Evolutionary conservation across 2,329 filamentous ascomycete genomes (phyloP).

Genomic region (Orbilia brochopaga): DNA sequence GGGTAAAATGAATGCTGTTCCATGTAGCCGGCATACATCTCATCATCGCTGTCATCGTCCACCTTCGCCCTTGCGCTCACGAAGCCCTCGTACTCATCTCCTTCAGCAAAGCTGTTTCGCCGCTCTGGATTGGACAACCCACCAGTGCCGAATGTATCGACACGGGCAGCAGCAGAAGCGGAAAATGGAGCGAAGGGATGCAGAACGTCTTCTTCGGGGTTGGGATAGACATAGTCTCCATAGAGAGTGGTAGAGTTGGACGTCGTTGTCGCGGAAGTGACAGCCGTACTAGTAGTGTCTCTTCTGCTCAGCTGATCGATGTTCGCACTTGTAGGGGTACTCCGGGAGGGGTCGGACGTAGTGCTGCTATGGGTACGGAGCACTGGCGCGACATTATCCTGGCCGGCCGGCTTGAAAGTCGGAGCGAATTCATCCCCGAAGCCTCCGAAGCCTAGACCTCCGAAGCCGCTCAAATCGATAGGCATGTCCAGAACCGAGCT

Average conservation of each 20-base stretch:
- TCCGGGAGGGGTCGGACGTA: constrained; percentile 6
- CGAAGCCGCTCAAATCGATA: constrained; percentile 49
- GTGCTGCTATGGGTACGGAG: constrained; percentile 49
- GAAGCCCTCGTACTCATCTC: constrained; percentile 57
- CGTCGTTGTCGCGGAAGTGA: constrained; percentile 22
- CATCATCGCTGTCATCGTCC: constrained; percentile 69
- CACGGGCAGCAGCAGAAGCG: constrained; percentile 67
- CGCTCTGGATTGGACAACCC: constrained; percentile 74
- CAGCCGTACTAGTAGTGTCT: constrained; percentile 38
- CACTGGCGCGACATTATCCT: constrained; percentile 48
- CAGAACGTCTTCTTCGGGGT: constrained; percentile 63
- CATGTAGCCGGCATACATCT: constrained; percentile 61
- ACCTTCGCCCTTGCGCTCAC: constrained; percentile 76
- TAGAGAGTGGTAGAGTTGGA: constrained; percentile 13
- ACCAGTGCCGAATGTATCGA: constrained; percentile 89
- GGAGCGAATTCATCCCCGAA: constrained; percentile 26
- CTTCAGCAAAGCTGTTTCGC: constrained; percentile 43
- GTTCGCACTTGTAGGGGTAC: constrained; percentile 6
- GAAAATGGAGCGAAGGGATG: constrained; percentile 66
- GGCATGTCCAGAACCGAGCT: constrained; percentile 36
- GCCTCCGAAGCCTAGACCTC: constrained; percentile 51
- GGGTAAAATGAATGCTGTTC: constrained; percentile 90
- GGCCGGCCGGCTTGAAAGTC: constrained; percentile 39
- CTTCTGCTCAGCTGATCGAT: constrained; percentile 22
- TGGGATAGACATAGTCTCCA: constrained; percentile 50